Conservation (phyloP, 169 alveolate genomes). For the Eimeria brunetti region DNA sequence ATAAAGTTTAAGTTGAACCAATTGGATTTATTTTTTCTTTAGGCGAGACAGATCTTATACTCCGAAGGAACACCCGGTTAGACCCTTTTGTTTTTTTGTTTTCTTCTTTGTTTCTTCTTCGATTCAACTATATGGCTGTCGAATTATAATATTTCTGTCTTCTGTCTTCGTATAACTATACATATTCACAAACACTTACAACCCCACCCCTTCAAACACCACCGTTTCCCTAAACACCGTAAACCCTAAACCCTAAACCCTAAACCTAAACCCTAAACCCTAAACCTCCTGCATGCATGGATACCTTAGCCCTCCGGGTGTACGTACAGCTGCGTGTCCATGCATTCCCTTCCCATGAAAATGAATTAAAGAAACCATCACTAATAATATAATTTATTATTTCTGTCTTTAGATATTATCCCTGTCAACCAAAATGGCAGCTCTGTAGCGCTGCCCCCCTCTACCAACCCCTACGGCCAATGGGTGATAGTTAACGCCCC, state of each 20-base stretch:
- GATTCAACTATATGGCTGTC: no score
- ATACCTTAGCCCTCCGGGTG: no score
- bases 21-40: not conserved
- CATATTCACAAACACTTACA: not conserved
- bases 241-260: no score
- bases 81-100: not conserved
- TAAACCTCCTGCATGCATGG: no score
- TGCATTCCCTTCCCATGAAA: no score
- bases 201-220: no score
- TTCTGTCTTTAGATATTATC: slow-evolving; percentile 10
- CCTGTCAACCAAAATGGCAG: slow-evolving; percentile 38
- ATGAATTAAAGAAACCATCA: no score
- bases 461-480: slow-evolving; percentile 62
- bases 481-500: slow-evolving; percentile 63
- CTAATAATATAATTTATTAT: not conserved
- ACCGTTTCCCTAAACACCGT: no score
- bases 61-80: slow-evolving; percentile 77
- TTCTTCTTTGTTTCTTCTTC: no score
- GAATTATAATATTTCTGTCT: not conserved
- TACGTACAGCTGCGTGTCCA: no score
- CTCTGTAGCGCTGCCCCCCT: slow-evolving; percentile 11
- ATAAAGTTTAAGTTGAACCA: no score
- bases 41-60: slow-evolving; percentile 79
- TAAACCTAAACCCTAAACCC: no score
- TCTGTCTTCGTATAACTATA: not conserved